Percentiles rank a stretch among this genome's conserved stretches.
Conservation (phyloP, 768 basidiomycete species). For the Erythrobasidium yunnanense region DNA sequence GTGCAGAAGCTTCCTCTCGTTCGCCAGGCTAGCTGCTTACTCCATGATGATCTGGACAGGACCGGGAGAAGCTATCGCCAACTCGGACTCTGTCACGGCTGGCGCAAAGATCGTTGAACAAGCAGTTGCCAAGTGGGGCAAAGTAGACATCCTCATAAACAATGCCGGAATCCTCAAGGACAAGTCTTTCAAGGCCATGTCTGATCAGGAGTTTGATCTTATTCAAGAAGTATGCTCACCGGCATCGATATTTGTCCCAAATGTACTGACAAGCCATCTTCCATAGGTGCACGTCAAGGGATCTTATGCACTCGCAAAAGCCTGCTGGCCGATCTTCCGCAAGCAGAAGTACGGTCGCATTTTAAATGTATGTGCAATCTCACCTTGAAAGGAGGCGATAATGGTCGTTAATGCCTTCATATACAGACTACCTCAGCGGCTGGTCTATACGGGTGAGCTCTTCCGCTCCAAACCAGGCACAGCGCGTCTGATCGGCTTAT, state of each 20-base stretch:
- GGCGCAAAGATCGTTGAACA: constrained; percentile 75
- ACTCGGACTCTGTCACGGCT: constrained; percentile 75
- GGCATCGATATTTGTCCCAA: background rate
- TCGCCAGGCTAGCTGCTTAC: background rate
- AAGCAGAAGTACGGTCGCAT: constrained; percentile 90
- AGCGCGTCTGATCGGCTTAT: constrained; percentile 45
- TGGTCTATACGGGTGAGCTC: constrained; percentile 27
- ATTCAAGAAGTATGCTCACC: constrained; percentile 31
- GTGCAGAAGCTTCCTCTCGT: background rate
- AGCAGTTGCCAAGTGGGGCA: constrained; percentile 74
- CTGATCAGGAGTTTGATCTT: constrained; percentile 51
- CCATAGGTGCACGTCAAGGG: constrained; percentile 93
- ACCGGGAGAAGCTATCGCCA: constrained; percentile 58
- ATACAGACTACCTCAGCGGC: constrained; percentile 70
- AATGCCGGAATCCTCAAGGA: constrained; percentile 44
- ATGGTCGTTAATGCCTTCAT: no score
- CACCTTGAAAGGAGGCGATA: background rate
- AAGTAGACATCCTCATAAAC: constrained; percentile 73
- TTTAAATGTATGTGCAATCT: constrained; percentile 52
- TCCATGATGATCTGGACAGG: constrained; percentile 50
- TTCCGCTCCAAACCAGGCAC: background rate
- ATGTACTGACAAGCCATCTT: no score
- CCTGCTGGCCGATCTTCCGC: constrained; percentile 89
- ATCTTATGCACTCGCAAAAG: constrained; percentile 81
- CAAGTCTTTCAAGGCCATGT: constrained; percentile 81